These are phyloP conservation scores for Phlebiopsis flavidoalba DNA, from an alignment of 768 basidiomycete species.

Conservation along the genomic window DNA sequence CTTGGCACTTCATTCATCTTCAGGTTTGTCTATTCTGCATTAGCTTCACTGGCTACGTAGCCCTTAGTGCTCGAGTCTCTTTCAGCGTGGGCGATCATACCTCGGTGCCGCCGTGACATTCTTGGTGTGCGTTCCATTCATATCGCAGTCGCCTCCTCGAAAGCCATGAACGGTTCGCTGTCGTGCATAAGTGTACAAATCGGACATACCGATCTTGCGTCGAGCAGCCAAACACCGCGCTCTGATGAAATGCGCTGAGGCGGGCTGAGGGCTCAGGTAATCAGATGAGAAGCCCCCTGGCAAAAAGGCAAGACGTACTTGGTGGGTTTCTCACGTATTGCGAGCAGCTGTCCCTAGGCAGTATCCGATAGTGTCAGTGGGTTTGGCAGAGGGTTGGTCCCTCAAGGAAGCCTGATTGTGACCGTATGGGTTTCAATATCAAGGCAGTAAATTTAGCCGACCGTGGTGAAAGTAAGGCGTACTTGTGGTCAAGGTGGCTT, in stretches of 20 bases:
- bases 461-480: constrained; percentile 7
- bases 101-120: constrained; percentile 50
- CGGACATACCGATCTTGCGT: constrained; percentile 52
- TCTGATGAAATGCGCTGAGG: no score
- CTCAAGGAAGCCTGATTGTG: constrained; percentile 49
- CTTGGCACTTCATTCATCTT: no score
- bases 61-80: background rate
- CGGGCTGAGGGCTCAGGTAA: constrained; percentile 42
- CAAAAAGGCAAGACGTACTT: constrained; percentile 31
- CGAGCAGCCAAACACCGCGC: constrained; percentile 48
- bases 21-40: no score
- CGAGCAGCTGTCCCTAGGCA: constrained; percentile 47
- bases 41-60: background rate
- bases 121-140: constrained; percentile 53
- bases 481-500: constrained; percentile 48
- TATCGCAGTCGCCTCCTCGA: constrained; percentile 44
- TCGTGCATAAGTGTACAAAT: constrained; percentile 57
- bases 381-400: constrained; percentile 45
- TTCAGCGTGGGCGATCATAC: background rate
- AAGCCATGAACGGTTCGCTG: constrained; percentile 58
- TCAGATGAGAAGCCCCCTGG: constrained; percentile 3
- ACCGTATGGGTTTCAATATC: background rate
- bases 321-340: constrained; percentile 36
- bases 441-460: background rate
- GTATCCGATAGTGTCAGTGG: constrained; percentile 49